A percentile compares a stretch with the other conserved stretches of the same genome.
Conservation (phyloP, 495 filamentous ascomycete species). For the Baudoinia panamericana region DNA sequence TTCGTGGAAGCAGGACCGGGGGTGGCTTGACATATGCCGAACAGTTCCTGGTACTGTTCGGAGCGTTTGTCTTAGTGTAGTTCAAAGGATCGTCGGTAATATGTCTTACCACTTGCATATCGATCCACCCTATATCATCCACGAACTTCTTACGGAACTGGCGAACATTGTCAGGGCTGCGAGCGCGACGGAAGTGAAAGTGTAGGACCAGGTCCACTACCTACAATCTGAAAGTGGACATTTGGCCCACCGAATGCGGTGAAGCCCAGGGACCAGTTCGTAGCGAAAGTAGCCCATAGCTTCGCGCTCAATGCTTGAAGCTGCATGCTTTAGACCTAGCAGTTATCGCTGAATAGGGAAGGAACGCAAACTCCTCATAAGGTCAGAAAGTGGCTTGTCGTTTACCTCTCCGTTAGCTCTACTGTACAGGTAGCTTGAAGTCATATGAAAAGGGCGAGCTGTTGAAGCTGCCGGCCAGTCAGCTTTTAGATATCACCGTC, state of each 20-base stretch:
- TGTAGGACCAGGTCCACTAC: too few species aligned
- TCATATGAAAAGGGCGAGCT: too few species aligned
- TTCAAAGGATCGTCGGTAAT: neutral
- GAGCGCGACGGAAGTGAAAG: conserved; percentile 26
- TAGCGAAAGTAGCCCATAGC: conserved; percentile 11
- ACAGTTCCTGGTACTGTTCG: conserved; percentile 58
- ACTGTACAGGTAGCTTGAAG: too few species aligned
- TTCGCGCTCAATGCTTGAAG: too few species aligned
- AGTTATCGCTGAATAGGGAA: too few species aligned
- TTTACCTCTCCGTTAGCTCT: too few species aligned
- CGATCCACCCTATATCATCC: conserved; percentile 50
- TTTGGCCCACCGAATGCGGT: conserved; percentile 47
- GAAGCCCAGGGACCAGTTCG: conserved; percentile 52
- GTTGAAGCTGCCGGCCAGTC: too few species aligned
- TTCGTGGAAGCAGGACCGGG: conserved; percentile 69
- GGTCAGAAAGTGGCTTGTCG: too few species aligned
- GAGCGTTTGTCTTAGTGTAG: neutral
- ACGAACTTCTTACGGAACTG: conserved; percentile 54
- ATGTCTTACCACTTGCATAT: conserved; percentile 48
- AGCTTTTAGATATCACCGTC: too few species aligned
- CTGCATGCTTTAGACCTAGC: too few species aligned
- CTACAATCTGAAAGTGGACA: conserved; percentile 15
- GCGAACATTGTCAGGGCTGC: conserved; percentile 63
- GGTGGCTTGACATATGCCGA: conserved; percentile 63
- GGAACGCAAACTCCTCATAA: too few species aligned